Percentiles rank a stretch among this genome's conserved stretches.
These are phyloP conservation scores for Yamagishiella unicocca DNA, from an alignment of 139 green algal genomes.

Conservation along the genomic window DNA sequence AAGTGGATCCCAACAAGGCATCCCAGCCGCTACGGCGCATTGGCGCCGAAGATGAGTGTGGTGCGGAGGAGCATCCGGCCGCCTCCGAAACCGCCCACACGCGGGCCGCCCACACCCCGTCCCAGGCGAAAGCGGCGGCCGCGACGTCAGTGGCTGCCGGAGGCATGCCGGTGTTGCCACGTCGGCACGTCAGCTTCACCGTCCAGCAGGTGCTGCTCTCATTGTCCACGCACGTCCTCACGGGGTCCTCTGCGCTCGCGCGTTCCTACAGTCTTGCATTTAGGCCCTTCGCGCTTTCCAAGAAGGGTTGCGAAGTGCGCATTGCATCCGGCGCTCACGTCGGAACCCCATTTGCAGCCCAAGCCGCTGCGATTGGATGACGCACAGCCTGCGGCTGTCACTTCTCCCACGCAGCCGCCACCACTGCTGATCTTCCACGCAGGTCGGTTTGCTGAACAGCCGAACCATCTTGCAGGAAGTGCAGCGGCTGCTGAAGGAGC, in stretches of 20 bases:
- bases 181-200: constrained; percentile 40
- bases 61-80: not conserved
- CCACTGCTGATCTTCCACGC: not conserved
- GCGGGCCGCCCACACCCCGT: not conserved
- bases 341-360: too few relatives aligned
- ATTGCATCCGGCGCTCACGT: too few relatives aligned
- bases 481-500: not conserved
- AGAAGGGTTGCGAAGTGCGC: too few relatives aligned
- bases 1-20: constrained; percentile 64
- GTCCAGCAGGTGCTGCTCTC: constrained; percentile 30
- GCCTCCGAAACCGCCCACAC: not conserved
- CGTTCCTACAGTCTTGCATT: too few relatives aligned
- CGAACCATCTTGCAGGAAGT: not conserved
- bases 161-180: not conserved
- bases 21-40: constrained; percentile 62
- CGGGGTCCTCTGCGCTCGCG: too few relatives aligned
- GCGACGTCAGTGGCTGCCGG: not conserved
- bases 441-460: not conserved
- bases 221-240: too few relatives aligned
- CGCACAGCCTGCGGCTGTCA: too few relatives aligned
- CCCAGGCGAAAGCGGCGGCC: not conserved
- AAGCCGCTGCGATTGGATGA: too few relatives aligned
- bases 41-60: not conserved
- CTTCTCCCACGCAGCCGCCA: too few relatives aligned
- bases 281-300: too few relatives aligned